Base-by-base conservation (phyloP, 2,329 filamentous ascomycete species). In the Fusarium virguliforme region DNA sequence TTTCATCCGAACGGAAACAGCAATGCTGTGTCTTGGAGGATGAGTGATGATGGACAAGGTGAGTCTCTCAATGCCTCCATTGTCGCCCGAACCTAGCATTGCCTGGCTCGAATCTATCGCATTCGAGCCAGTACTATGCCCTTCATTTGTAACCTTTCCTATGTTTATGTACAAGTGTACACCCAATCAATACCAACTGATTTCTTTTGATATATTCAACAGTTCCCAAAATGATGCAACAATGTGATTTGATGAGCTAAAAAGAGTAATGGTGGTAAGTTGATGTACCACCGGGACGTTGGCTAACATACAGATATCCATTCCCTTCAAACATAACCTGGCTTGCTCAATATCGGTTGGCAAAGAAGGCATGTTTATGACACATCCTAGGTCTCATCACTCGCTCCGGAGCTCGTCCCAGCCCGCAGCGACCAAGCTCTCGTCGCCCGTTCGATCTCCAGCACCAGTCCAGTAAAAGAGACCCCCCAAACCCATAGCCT, bases 381-480 rank as follows among this genome's bases (percentile, higher is more conserved):
- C 26, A 18, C 18, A 50, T 8, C 10, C 13, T 5, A 50, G n/a
- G 6, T 9, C n/a, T 4, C 5, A 4, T 2, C 8, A 12, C 10
- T 61, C 41, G 7, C 13, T 59, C 28, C 62, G 53, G 24, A 91
- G 77, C 3, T 85, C 86, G 63, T 86, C 81, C 74, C 86, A 90
- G 5, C 90, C 90, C 34, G 88, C 87, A 59, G 85, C 85, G 26
- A 92, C 86, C 66, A 92, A 75, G 75, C 90, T 92, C 71, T 86
- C 81, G 8, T 79, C 72, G 3, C 84, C 87, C 41, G 81, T 78
- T 8, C 85, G 83, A 79, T 92, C 90, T 0, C 86, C 88, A 3
- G 86, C 86, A 2, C 90, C 89, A 40, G 90, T 90, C 90, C 90
- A 92, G 79, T 91, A 92, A 77, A 92, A 92, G 32, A 92, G 71